phyloP scores from a whole-genome alignment of 768 basidiomycete species.

The Termitomyces sp. region DNA sequence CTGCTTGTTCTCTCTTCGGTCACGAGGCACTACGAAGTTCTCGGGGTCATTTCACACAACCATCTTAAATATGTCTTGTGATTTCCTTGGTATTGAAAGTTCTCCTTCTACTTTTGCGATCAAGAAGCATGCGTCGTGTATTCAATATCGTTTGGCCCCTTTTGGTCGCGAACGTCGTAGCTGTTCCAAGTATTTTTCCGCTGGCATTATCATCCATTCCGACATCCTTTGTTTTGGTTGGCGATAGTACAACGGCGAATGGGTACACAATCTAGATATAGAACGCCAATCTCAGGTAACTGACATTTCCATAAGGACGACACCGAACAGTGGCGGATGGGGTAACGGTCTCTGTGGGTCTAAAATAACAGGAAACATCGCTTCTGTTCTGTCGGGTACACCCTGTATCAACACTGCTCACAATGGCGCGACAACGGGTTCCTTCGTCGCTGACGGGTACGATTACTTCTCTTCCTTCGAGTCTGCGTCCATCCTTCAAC shows the following conservation, averaged over 20 bases:
- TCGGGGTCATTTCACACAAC: not conserved
- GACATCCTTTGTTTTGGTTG: not conserved
- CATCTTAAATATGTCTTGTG: not conserved
- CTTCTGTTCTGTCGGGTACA: not conserved
- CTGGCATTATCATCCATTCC: too few species aligned
- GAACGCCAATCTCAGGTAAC: not conserved
- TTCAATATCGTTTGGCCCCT: not conserved
- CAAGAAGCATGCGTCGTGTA: not conserved
- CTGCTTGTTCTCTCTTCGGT: not conserved
- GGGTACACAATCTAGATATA: not conserved
- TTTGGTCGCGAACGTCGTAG: not conserved
- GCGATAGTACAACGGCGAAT: not conserved
- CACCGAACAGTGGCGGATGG: conserved; percentile 1
- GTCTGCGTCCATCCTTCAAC: too few species aligned
- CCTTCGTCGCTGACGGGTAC: not conserved
- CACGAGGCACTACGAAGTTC: too few species aligned
- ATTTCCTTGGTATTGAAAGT: not conserved
- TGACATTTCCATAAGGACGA: too few species aligned
- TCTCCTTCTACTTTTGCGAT: too few species aligned
- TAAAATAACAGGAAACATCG: not conserved
- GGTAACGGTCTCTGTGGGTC: not conserved
- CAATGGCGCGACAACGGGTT: not conserved
- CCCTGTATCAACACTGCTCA: not conserved
- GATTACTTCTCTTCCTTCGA: not conserved
- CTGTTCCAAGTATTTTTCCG: not conserved